Percentiles rank a stretch among this genome's conserved stretches.
These are phyloP conservation scores for Mycena latifolia DNA, from an alignment of 768 basidiomycete species.

Conservation along the genomic window DNA sequence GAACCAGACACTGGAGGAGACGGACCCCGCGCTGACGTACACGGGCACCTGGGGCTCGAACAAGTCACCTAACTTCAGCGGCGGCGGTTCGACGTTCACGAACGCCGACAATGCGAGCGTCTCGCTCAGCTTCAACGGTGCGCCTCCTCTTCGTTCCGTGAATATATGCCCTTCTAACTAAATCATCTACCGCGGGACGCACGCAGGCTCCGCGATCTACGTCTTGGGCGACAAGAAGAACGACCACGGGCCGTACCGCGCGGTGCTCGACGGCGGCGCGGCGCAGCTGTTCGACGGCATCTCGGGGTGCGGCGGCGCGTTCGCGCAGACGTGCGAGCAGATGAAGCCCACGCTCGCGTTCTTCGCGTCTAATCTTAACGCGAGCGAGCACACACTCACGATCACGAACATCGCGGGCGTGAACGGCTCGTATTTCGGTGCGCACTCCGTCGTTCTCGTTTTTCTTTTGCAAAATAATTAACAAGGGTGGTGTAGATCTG, in stretches of 20 bases:
- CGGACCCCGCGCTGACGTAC: conserved; percentile 52
- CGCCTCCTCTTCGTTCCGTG: no score
- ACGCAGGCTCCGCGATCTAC: conserved; percentile 58
- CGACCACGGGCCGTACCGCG: conserved; percentile 59
- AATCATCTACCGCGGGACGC: not conserved
- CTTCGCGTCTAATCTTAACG: conserved; percentile 56
- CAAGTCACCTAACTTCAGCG: conserved; percentile 57
- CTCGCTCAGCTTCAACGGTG: conserved; percentile 56
- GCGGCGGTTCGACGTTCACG: conserved; percentile 58
- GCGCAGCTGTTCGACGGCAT: conserved; percentile 51
- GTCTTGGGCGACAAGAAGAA: conserved; percentile 64
- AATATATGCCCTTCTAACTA: no score
- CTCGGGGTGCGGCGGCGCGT: conserved; percentile 62
- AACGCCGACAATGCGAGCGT: conserved; percentile 54
- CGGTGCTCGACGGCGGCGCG: conserved; percentile 52
- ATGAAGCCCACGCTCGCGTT: conserved; percentile 56
- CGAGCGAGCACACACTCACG: conserved; percentile 51
- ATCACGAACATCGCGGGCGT: conserved; percentile 56
- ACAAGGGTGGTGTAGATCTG: conserved; percentile 45
- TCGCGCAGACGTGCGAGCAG: conserved; percentile 59
- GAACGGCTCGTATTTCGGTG: conserved; percentile 61
- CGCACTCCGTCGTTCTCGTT: not conserved
- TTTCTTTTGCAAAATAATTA: not conserved
- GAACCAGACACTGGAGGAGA: conserved; percentile 58
- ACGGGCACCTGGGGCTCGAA: conserved; percentile 57